These are phyloP conservation scores for Cercis canadensis DNA, from an alignment of 306 rosid genomes.

Conservation along the genomic window DNA sequence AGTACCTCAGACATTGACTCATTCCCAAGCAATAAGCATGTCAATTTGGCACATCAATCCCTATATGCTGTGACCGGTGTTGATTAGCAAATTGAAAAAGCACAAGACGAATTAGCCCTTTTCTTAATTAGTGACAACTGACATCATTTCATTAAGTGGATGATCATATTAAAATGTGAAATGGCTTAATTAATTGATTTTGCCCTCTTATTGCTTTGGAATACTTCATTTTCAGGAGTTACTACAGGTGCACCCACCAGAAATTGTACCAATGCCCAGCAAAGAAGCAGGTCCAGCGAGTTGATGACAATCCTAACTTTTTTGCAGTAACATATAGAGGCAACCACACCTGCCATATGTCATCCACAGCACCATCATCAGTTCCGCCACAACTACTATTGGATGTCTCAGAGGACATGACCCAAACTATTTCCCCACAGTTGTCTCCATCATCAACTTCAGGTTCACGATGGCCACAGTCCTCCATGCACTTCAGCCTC, in stretches of 20 bases:
- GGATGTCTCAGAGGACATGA: slow-evolving; percentile 35
- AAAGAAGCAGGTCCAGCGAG: slow-evolving; percentile 75
- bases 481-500: slow-evolving; percentile 41
- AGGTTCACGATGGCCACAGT: slow-evolving; percentile 25
- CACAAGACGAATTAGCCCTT: slow-evolving; percentile 23
- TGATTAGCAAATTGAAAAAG: slow-evolving; percentile 6
- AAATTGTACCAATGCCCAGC: slow-evolving; percentile 68
- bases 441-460: slow-evolving; percentile 22
- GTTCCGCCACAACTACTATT: slow-evolving; percentile 26
- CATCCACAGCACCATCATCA: slow-evolving; percentile 77
- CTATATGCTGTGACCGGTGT: neutral
- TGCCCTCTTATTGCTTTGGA: neutral
- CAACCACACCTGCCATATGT: slow-evolving; percentile 69
- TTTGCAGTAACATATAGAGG: slow-evolving; percentile 63
- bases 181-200: neutral
- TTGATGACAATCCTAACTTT: slow-evolving; percentile 49
- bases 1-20: slow-evolving; percentile 18
- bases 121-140: neutral
- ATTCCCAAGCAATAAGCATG: slow-evolving; percentile 4
- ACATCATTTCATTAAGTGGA: no score
- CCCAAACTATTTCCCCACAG: slow-evolving; percentile 24
- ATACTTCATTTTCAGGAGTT: slow-evolving; percentile 43
- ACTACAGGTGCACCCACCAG: slow-evolving; percentile 81
- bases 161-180: neutral
- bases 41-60: neutral